Evolutionary conservation across 768 basidiomycete species (phyloP).

Genomic region (Russula foetens): DNA sequence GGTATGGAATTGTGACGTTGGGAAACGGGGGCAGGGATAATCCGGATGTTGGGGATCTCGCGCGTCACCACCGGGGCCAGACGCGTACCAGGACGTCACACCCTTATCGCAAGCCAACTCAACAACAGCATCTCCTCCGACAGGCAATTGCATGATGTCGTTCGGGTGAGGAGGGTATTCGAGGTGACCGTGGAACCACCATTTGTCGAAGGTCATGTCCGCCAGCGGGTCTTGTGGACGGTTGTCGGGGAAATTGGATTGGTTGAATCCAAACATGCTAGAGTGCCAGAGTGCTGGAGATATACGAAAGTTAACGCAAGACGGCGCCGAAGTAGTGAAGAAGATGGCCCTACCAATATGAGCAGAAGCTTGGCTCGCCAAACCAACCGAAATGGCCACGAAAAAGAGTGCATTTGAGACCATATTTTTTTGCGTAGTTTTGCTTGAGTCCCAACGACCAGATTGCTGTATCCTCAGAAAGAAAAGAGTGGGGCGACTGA

Average conservation of each 20-base stretch:
- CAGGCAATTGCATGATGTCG: constrained; percentile 29
- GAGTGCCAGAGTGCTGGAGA: constrained; percentile 27
- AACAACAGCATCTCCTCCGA: constrained; percentile 20
- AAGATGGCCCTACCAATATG: background rate
- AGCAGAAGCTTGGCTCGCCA: constrained; percentile 1
- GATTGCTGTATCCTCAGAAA: too few relatives aligned
- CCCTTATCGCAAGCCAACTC: constrained; percentile 30
- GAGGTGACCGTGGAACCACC: constrained; percentile 36
- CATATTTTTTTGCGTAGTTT: too few relatives aligned
- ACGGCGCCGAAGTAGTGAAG: too few relatives aligned
- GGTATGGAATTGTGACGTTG: constrained; percentile 25
- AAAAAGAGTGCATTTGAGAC: too few relatives aligned
- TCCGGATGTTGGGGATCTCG: constrained; percentile 17
- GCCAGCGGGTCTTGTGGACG: constrained; percentile 32
- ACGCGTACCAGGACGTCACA: constrained; percentile 23
- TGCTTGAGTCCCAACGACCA: too few relatives aligned
- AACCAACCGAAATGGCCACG: background rate
- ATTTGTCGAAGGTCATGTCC: constrained; percentile 25
- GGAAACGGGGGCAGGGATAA: constrained; percentile 22
- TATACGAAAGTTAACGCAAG: background rate
- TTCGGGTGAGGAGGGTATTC: constrained; percentile 27
- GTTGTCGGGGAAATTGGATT: constrained; percentile 25
- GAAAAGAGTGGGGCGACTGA: too few relatives aligned
- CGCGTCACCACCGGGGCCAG: constrained; percentile 23
- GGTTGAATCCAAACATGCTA: constrained; percentile 35